Conservation (phyloP, 2,329 filamentous ascomycete species). For the Botrytis porri region DNA sequence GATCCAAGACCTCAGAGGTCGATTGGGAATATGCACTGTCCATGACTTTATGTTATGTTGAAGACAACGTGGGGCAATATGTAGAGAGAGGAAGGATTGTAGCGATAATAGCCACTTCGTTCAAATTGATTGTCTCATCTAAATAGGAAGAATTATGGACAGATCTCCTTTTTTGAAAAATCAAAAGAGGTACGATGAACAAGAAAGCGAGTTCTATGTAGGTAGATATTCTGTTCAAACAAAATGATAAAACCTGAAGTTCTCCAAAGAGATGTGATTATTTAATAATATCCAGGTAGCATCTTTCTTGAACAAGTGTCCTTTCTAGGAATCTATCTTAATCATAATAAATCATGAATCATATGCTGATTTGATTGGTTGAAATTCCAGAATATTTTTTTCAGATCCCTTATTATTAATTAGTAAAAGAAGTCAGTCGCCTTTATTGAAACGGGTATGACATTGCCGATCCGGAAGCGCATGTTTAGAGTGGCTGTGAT, state of each 20-base stretch:
- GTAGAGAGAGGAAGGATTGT: conserved; percentile 13
- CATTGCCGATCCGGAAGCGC: background rate
- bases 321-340: background rate
- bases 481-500: background rate
- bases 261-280: background rate
- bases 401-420: background rate
- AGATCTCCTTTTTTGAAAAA: conserved; percentile 8
- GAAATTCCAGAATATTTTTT: no score
- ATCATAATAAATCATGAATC: background rate
- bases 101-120: conserved; percentile 20
- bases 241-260: background rate
- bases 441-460: background rate
- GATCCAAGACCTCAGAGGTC: conserved; percentile 55
- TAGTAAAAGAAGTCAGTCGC: background rate
- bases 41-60: conserved; percentile 44
- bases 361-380: background rate
- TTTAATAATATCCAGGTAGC: background rate
- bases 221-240: background rate
- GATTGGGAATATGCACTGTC: conserved; percentile 61
- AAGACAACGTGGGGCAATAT: conserved; percentile 11
- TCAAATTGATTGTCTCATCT: conserved; percentile 21
- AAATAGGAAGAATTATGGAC: conserved; percentile 12
- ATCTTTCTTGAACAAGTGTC: conserved; percentile 8
- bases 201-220: background rate
- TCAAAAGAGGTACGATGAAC: background rate